Base-by-base conservation (phyloP, 139 green algal species). In the Chlorella sp. region DNA sequence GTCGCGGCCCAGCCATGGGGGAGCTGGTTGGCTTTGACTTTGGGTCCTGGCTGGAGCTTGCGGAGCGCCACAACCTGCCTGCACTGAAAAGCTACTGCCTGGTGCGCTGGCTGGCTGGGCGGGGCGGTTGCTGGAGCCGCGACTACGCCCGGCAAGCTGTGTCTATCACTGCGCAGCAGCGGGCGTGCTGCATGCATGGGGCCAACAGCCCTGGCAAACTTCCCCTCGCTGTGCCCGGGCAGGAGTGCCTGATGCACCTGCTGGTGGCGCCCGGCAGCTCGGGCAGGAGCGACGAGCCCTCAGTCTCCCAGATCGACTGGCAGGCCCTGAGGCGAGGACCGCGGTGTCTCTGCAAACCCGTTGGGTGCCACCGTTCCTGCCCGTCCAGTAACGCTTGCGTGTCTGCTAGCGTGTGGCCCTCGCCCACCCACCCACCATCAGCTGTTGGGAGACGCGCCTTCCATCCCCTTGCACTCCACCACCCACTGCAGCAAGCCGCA, bases 241-340 rank as follows among this genome's bases (percentile, higher is more conserved):
- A 60, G 51, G 76, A 82, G 38, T 82, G 76, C 76, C 76, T 82
- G 25, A 63, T 82, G 57, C 76, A 82, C 76, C 38, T 82, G 76
- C 76, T 82, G 76, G 76, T 44, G 0, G 57, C 76, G 3, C 76
- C 76, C 7, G 76, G 76, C 76, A 73, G 56, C 76, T 73, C 56
- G 15, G 25, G 38, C 9, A 23, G 16, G 30, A 23, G 36, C 12
- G 57, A 82, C 13, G 76, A 82, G 76, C 76, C 76, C 2, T 1
- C 25, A 3, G 25, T 82, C 25, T 28, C 16, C 11, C 11, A 71
- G 23, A 39, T 82, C 36, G 20, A 41, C 57, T 72, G 57, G 76
- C 25, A 62, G 23, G 34, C 26, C 18, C 57, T 82, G 12, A 82
- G 76, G 76, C 62, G 76, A 17, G 76, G 1, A 4, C 44, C 23